Percentiles rank a stretch among this genome's conserved stretches.
Evolutionary conservation across 441 rosid species (phyloP).

Genomic region (Syzygium syzygioides): DNA sequence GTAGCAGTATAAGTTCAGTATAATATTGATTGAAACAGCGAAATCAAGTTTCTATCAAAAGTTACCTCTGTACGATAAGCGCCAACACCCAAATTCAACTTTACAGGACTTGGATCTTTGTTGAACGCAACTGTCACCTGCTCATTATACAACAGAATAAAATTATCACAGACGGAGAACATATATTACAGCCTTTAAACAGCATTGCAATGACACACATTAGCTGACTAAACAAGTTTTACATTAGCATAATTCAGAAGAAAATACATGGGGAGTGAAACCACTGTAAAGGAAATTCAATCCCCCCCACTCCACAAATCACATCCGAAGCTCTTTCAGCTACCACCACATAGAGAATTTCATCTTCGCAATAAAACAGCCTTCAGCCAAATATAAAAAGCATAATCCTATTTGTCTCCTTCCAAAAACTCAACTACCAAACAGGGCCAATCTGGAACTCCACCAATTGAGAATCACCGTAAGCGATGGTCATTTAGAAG

Average conservation of each 20-base stretch:
- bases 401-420: neutral
- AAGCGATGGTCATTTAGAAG: neutral
- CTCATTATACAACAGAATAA: neutral
- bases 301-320: neutral
- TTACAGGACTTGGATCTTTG: constrained; percentile 85
- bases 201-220: neutral
- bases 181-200: neutral
- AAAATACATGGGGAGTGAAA: neutral
- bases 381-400: neutral
- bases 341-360: neutral
- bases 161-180: neutral
- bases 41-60: neutral
- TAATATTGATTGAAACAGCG: neutral
- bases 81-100: constrained; percentile 95
- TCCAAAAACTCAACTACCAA: neutral
- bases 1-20: neutral
- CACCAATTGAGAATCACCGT: neutral
- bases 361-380: neutral
- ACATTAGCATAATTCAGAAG: neutral
- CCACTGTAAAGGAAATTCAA: neutral
- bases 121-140: constrained; percentile 62
- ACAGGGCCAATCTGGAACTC: neutral
- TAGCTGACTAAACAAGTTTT: neutral
- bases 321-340: neutral
- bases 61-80: constrained; percentile 92